Conservation (phyloP, 177 flowering plant species). For the Telopea speciosissima region DNA sequence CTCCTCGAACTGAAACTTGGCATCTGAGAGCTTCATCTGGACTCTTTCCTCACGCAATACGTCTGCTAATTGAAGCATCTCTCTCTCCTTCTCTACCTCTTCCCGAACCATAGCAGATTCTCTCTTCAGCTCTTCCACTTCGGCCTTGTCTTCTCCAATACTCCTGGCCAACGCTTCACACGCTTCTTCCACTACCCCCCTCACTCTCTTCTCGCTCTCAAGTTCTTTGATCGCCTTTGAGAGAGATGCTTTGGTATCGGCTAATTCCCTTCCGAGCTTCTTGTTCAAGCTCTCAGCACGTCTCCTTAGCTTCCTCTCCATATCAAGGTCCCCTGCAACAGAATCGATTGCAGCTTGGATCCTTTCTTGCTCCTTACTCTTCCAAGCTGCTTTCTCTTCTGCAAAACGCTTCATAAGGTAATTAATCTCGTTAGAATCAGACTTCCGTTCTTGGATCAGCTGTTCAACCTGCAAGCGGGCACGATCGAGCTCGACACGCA, state of each 20-base stretch:
- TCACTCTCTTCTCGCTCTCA: slow-evolving; percentile 69
- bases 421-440: slow-evolving; percentile 51
- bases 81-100: slow-evolving; percentile 75
- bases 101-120: slow-evolving; percentile 49
- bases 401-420: slow-evolving; percentile 68
- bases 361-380: slow-evolving; percentile 51
- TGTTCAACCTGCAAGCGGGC: slow-evolving; percentile 68
- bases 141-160: slow-evolving; percentile 54
- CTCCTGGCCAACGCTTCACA: slow-evolving; percentile 72
- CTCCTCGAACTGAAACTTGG: slow-evolving; percentile 67
- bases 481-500: slow-evolving; percentile 78
- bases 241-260: slow-evolving; percentile 55
- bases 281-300: slow-evolving; percentile 73
- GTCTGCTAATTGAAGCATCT: slow-evolving; percentile 68
- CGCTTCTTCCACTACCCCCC: slow-evolving; percentile 65
- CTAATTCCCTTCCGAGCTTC: slow-evolving; percentile 73
- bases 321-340: slow-evolving; percentile 66
- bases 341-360: slow-evolving; percentile 63
- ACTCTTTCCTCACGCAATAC: slow-evolving; percentile 59
- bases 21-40: slow-evolving; percentile 67
- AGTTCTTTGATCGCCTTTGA: slow-evolving; percentile 56
- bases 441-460: slow-evolving; percentile 65
- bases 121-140: slow-evolving; percentile 51
- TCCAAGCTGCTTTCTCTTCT: slow-evolving; percentile 84
- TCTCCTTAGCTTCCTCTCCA: slow-evolving; percentile 73